A percentile compares a stretch with the other conserved stretches of the same genome.
These are phyloP conservation scores for Monoraphidium neglectum DNA, from an alignment of 139 green algal genomes.

Conservation along the genomic window DNA sequence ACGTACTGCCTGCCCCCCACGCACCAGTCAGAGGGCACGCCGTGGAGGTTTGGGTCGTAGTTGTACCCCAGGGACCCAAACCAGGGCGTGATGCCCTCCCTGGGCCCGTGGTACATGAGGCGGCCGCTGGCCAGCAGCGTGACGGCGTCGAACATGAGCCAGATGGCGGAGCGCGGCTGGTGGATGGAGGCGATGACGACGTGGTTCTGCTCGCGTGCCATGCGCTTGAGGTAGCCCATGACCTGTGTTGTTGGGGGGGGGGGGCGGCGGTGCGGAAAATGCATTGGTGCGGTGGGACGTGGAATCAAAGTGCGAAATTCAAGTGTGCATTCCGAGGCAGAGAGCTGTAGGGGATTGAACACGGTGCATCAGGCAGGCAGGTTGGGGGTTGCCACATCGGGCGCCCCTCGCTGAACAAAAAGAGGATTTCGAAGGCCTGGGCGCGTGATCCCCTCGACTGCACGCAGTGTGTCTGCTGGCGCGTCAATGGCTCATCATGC, in stretches of 20 bases:
- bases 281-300: too few species aligned
- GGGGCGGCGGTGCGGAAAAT: too few species aligned
- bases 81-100: conserved; percentile 29
- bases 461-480: too few species aligned
- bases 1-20: neutral
- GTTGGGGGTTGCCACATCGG: too few species aligned
- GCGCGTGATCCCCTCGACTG: too few species aligned
- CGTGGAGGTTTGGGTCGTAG: conserved; percentile 6
- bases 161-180: conserved; percentile 80
- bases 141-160: conserved; percentile 77
- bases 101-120: conserved; percentile 37
- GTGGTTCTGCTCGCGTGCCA: conserved; percentile 38
- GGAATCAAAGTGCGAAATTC: too few species aligned
- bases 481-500: too few species aligned
- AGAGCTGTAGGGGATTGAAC: too few species aligned
- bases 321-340: too few species aligned
- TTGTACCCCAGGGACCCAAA: conserved; percentile 31
- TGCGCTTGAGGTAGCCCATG: conserved; percentile 12
- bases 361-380: too few species aligned
- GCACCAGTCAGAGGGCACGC: conserved; percentile 15
- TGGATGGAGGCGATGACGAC: conserved; percentile 80
- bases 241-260: conserved; percentile 25
- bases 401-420: too few species aligned
- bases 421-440: too few species aligned
- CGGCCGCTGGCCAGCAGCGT: conserved; percentile 65